Evolutionary conservation across 2,329 filamentous ascomycete genomes (phyloP).

Genomic region (Aspergillus ustus): DNA sequence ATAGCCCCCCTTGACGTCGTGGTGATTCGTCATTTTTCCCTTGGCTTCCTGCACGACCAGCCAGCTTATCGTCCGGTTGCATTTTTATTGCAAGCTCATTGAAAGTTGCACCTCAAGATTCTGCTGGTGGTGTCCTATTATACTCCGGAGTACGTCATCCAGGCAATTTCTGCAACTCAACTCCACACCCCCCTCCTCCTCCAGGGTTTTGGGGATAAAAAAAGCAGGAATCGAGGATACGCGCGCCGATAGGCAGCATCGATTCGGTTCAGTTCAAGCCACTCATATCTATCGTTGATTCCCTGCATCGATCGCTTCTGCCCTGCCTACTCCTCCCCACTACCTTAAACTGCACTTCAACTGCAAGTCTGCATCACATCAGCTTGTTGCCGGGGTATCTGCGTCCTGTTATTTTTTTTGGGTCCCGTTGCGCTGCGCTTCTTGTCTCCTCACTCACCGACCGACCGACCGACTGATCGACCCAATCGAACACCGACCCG

Average conservation of each 20-base stretch:
- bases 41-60: neutral
- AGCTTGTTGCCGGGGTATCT: constrained; percentile 16
- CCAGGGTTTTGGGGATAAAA: neutral
- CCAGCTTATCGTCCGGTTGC: constrained; percentile 13
- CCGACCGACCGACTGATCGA: constrained; percentile 10
- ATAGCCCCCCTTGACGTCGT: neutral
- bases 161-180: constrained; percentile 9
- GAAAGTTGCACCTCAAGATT: neutral
- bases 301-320: constrained; percentile 1
- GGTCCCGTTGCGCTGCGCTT: constrained; percentile 5
- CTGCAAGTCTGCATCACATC: neutral
- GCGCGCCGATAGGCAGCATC: neutral
- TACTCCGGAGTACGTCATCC: constrained; percentile 24
- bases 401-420: neutral
- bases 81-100: neutral
- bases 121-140: neutral
- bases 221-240: neutral
- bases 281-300: constrained; percentile 5
- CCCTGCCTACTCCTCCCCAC: neutral
- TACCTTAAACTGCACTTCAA: neutral
- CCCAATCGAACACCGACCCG: neutral
- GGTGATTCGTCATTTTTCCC: constrained; percentile 9
- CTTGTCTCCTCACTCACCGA: constrained; percentile 11
- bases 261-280: neutral
- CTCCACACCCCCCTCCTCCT: neutral